Evolutionary conservation across 2,329 filamentous ascomycete species (phyloP), one percentile per base, ranked within the genome.

Genomic region (Hypocreales sp.): DNA sequence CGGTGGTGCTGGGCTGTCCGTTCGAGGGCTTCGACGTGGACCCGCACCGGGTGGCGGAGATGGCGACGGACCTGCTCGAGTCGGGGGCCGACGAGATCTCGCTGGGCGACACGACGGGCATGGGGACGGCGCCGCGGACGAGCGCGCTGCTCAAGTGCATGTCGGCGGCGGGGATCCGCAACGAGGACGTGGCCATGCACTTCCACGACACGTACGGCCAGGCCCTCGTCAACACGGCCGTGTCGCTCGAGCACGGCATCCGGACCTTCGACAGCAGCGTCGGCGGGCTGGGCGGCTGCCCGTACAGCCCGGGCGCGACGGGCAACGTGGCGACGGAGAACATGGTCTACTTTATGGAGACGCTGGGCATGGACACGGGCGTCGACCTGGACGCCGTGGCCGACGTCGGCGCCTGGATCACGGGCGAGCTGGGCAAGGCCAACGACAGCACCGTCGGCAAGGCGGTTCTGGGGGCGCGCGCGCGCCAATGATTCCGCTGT

Each of bases 21-120:
- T 90, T 78, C 35, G 72, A 76, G 39, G 74, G 73, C 4, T 61
- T 63, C 45, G 66, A 74, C 28, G 72, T 77, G 4, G 58, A 74
- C 39, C 72, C 72, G 18, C 62, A 66, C 42, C 60, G 56, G 35
- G 73, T 79, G 0, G 72, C 72, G 1, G 66, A 77, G 38, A 69
- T 79, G 24, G 76, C 79, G 0, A 67, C 60, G 33, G 72, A 61
- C 43, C 55, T 93, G 26, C 61, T 93, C 2, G 79, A 86, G 44
- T 80, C 87, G 61, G 86, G 86, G 12, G 86, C 82, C 13, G 82
- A 92, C 45, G 83, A 93, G 60, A 84, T 94, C 39, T 80, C 79
- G 2, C 67, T 93, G 1, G 84, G 83, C 6, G 86, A 93, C 45
- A 94, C 86, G 0, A 87, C 84, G 0, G 86, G 86, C 12, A 84